Base-by-base conservation (phyloP, 768 basidiomycete species). In the Hortiboletus campestris region DNA sequence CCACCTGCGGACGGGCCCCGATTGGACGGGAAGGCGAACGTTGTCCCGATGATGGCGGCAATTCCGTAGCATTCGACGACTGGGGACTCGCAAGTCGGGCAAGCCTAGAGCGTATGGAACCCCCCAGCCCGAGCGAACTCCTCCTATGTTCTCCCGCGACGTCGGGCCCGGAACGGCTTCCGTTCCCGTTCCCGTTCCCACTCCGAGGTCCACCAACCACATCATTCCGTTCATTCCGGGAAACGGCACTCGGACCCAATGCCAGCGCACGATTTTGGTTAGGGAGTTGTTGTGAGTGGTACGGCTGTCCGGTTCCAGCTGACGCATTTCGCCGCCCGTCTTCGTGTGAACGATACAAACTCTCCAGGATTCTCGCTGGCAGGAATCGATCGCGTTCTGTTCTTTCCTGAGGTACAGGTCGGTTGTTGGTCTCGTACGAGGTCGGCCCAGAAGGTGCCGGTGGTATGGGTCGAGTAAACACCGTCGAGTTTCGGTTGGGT, bases 91-190 rank as follows among this genome's bases (percentile, higher is more conserved):
- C 54, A 16, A 67, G 38, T 17, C 67, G 67, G 28, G 67, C 67
- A 7, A 69, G 43, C 3, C 67, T 62, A 32, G 65, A 69, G n/a
- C 67, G 67, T 28, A 67, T 49, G 6, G 67, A 60, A 4, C 67
- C 64, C 14, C 66, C 67, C 44, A 67, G n/a, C 8, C 57, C 55
- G 19, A 67, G 46, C 29, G 67, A 50, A n/a, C 49, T 36, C 17
- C 67, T 28, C 48, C 67, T 59, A 5, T 56, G 58, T 31, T 67
- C 66, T 17, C 46, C 52, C 25, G 41, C 42, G 7, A 28, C 58
- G 20, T 57, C 58, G 12, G 42, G 28, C 13, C 52, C 63, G 13
- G 56, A 16, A 6, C 63, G 57, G 19, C 25, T 46, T 43, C 64
- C 60, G 29, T 32, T 60, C 11, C 46, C 54, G 12, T 22, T 55